Evolutionary conservation across 352 stramenopile genomes (phyloP), one percentile per base, ranked within the genome.

Genomic region (Blastocystis sp.): DNA sequence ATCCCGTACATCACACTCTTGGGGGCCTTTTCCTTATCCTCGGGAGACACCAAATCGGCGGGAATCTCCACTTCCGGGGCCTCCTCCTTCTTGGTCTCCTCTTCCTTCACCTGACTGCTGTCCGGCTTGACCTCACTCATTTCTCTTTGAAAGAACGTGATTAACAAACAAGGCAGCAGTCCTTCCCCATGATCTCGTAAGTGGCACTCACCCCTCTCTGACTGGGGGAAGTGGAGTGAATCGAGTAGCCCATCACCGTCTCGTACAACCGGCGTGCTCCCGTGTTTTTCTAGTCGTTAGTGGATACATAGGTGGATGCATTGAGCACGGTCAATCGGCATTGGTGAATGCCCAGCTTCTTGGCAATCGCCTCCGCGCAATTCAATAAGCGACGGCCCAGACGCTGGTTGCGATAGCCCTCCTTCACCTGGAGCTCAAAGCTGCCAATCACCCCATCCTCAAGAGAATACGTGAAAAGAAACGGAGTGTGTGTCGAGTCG

Each of bases 11-110:
- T 54, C 10, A 2, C 14, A 84, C 74, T 84, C 52, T 63, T 66
- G 21, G 57, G 40, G 3, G 52, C 34, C 28, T 62, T 84, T 68
- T 84, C 74, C 60, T 84, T 84, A 17, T 76, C 52, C 28, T 76
- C 48, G 6, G 48, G 48, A 57, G 48, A 57, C 6, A 57, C 48
- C 48, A 57, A 57, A 14, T 57, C 48, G 48, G 48, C 48, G 14
- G 48, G 48, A 57, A 57, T 57, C 66, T 57, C 48, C 48, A 52
- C 52, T 45, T 60, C 10, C 66, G 48, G 66, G 21, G 24, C 11
- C 38, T 76, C 66, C 28, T 57, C 52, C 61, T 84, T 52, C 43
- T 84, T 59, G 19, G 17, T 68, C 40, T 84, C 74, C 14, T 69
- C 66, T 21, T 21, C 7, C 21, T 68, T 21, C 61, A 40, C 10